Evolutionary conservation across 2,329 filamentous ascomycete species (phyloP).

Genomic region (Penicillium sp.): DNA sequence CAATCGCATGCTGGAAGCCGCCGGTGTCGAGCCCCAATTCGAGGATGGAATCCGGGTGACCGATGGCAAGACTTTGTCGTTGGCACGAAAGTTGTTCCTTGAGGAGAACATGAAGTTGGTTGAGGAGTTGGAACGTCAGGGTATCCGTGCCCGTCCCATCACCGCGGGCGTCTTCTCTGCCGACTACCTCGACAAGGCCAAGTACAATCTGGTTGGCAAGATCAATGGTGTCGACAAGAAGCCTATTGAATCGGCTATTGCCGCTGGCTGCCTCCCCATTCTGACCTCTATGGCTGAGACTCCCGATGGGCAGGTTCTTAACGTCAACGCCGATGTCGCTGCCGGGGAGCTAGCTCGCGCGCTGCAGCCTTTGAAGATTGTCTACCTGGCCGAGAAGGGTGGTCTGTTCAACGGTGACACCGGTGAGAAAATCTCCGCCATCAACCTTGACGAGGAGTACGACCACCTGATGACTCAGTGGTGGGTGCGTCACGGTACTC

Average conservation of each 20-base stretch:
- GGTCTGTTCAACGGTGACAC: slow-evolving; percentile 90
- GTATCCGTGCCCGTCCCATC: slow-evolving; percentile 83
- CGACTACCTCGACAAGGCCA: slow-evolving; percentile 93
- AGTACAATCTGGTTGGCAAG: slow-evolving; percentile 93
- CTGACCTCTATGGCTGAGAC: slow-evolving; percentile 96
- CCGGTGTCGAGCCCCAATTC: slow-evolving; percentile 91
- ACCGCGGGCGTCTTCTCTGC: slow-evolving; percentile 87
- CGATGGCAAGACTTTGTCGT: slow-evolving; percentile 86
- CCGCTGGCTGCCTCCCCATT: slow-evolving; percentile 86
- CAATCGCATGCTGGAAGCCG: slow-evolving; percentile 84
- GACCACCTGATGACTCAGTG: slow-evolving; percentile 87
- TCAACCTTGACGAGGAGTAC: slow-evolving; percentile 96
- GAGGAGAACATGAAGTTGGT: slow-evolving; percentile 94
- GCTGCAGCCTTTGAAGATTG: slow-evolving; percentile 91
- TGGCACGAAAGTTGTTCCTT: slow-evolving; percentile 89
- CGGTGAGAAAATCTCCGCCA: slow-evolving; percentile 93
- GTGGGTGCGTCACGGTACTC: slow-evolving; percentile 93
- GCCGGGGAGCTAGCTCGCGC: slow-evolving; percentile 87
- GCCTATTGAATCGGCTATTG: slow-evolving; percentile 86
- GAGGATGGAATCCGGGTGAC: slow-evolving; percentile 95
- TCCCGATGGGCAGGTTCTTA: slow-evolving; percentile 84
- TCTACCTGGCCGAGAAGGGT: slow-evolving; percentile 98
- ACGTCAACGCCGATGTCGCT: slow-evolving; percentile 96
- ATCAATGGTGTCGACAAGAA: slow-evolving; percentile 88
- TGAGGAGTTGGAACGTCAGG: slow-evolving; percentile 83